Conservation (phyloP, 305 asterid species). For the Fraxinus dipetala region DNA sequence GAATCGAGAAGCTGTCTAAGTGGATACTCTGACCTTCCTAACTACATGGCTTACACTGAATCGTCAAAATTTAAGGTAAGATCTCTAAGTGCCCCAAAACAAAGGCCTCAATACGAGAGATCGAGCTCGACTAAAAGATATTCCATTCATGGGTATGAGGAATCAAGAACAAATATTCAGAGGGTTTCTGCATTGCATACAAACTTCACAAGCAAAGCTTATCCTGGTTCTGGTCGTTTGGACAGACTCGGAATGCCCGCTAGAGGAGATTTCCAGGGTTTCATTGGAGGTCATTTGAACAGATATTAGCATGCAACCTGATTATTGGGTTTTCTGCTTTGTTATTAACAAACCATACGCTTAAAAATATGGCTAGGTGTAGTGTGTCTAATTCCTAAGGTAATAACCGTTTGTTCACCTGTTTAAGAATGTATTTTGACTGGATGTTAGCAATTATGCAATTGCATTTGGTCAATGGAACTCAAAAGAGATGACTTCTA, state of each 20-base stretch:
- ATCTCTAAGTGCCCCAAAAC: constrained; percentile 82
- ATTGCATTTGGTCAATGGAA: not conserved
- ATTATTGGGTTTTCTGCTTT: not conserved
- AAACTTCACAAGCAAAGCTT: constrained; percentile 50
- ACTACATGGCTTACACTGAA: constrained; percentile 75
- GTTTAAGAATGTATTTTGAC: not conserved
- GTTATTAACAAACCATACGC: not conserved
- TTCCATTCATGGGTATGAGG: constrained; percentile 53
- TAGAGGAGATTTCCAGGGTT: constrained; percentile 38
- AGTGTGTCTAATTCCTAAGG: not conserved
- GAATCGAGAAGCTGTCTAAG: constrained; percentile 61
- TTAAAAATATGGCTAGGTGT: not conserved
- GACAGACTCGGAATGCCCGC: constrained; percentile 79
- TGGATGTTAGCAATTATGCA: not conserved
- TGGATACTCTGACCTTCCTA: constrained; percentile 66
- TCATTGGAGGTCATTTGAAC: constrained; percentile 53
- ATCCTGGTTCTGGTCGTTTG: constrained; percentile 84
- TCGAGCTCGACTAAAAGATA: constrained; percentile 63
- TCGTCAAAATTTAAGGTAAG: constrained; percentile 78
- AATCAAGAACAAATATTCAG: constrained; percentile 39
- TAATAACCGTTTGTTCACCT: not conserved
- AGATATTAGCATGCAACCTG: constrained; percentile 36
- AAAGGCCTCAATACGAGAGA: constrained; percentile 63
- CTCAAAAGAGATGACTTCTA: not conserved
- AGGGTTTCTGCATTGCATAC: constrained; percentile 41